Conservation (phyloP, 768 basidiomycete species). For the Stropharia rugosoannulata region DNA sequence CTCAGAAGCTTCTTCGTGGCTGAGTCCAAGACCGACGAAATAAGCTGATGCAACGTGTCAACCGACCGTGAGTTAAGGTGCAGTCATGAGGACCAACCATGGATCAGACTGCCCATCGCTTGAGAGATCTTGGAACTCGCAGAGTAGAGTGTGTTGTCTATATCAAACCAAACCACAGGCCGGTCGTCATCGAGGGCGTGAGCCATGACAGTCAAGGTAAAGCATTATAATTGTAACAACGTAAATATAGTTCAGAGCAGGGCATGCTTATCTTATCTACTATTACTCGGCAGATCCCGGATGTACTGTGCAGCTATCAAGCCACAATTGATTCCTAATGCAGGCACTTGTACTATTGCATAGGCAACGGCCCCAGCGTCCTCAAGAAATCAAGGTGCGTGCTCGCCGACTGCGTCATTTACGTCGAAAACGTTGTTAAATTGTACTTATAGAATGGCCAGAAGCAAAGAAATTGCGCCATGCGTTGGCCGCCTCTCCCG, state of each 20-base stretch:
- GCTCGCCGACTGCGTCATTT: slow-evolving; percentile 6
- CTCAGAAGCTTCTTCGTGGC: slow-evolving; percentile 63
- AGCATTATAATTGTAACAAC: not conserved
- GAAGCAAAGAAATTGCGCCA: slow-evolving; percentile 81
- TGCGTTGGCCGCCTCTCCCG: slow-evolving; percentile 82
- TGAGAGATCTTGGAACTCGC: slow-evolving; percentile 72
- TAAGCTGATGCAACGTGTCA: slow-evolving; percentile 47
- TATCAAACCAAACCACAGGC: slow-evolving; percentile 75
- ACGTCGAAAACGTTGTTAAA: slow-evolving; percentile 11
- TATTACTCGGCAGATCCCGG: slow-evolving; percentile 36
- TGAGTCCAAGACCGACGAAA: slow-evolving; percentile 69
- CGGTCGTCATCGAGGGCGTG: slow-evolving; percentile 44
- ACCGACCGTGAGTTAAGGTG: not conserved
- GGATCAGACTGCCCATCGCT: slow-evolving; percentile 78
- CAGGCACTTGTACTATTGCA: slow-evolving; percentile 32
- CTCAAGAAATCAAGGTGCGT: slow-evolving; percentile 50
- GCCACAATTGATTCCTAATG: slow-evolving; percentile 34
- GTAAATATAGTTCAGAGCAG: not conserved
- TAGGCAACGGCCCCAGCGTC: slow-evolving; percentile 51
- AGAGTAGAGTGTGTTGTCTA: slow-evolving; percentile 88
- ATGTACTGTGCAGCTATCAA: slow-evolving; percentile 44
- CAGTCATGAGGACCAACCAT: slow-evolving; percentile 42
- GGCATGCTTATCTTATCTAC: slow-evolving; percentile 14
- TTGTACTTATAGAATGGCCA: slow-evolving; percentile 64
- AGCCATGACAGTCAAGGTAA: not conserved